Base-by-base conservation (phyloP, 768 basidiomycete species). In the Fomitopsis serialis region DNA sequence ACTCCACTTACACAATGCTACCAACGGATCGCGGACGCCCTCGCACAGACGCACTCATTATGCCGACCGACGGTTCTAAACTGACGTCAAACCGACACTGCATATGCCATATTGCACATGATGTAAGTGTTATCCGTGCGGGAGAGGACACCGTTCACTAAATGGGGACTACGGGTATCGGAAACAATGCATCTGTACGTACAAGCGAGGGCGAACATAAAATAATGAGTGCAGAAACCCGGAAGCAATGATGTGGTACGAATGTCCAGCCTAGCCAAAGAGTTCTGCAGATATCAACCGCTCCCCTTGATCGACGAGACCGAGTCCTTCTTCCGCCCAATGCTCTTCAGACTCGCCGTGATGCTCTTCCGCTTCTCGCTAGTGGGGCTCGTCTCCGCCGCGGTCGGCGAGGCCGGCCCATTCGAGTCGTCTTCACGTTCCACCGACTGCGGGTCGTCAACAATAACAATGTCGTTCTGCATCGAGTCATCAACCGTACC, bases 281-380 rank as follows among this genome's bases (percentile, higher is more conserved):
- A 32, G 32, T 34, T 21, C 34, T n/a, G n/a, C 36, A 37, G 13
- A 37, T 53, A 22, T 53, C 52, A 53, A 46, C 44, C 45, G 23
- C 44, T 47, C 57, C 74, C 79, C 61, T 79, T 78, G 54, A 75
- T 58, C 60, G 73, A 77, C 60, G 72, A 72, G 56, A 64, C 63
- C 36, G 80, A 78, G 57, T 78, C 79, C 63, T 77, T 79, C 69
- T 80, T 84, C 72, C 74, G 69, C 45, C 79, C 76, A 23, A 85
- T 62, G 61, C 78, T 79, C 69, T 82, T 86, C 57, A 85, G 66
- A 43, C 73, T 73, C 25, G 79, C 72, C 43, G 82, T 70, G 46
- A 79, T 72, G 63, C 82, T 83, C 65, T 75, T 81, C 55, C 74
- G 79, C 71, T 81, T 84, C 67, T 72, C 78, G 36, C 79, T 19